Conservation (phyloP, 306 rosid genomes). For the Fragaria ananassa region DNA sequence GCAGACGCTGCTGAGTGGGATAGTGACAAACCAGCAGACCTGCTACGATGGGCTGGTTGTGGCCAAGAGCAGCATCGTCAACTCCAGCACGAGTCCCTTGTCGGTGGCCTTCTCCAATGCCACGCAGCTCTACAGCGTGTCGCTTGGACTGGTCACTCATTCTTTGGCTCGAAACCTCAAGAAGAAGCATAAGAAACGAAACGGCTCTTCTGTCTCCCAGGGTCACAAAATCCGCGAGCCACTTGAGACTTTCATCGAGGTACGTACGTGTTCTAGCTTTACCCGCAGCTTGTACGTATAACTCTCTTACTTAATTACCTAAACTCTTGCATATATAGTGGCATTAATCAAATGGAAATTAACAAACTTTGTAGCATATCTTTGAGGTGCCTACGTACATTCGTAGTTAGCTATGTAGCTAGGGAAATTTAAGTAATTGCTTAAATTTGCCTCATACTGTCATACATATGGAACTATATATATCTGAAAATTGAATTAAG, state of each 20-base stretch:
- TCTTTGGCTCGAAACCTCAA: slow-evolving; percentile 39
- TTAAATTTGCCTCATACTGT: too few relatives aligned
- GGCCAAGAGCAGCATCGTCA: slow-evolving; percentile 36
- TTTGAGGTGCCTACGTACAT: too few relatives aligned
- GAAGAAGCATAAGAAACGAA: slow-evolving; percentile 24
- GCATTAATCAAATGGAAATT: too few relatives aligned
- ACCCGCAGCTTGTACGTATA: too few relatives aligned
- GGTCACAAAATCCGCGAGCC: slow-evolving; percentile 39
- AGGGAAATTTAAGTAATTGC: too few relatives aligned
- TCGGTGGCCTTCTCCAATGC: slow-evolving; percentile 39
- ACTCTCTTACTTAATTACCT: too few relatives aligned
- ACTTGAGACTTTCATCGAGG: slow-evolving; percentile 57
- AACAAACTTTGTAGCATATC: too few relatives aligned
- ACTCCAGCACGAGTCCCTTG: slow-evolving; percentile 25
- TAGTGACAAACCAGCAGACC: slow-evolving; percentile 76
- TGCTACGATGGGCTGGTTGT: slow-evolving; percentile 60
- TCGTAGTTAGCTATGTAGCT: too few relatives aligned
- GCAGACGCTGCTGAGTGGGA: slow-evolving; percentile 55
- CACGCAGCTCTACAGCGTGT: slow-evolving; percentile 53
- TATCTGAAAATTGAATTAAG: too few relatives aligned
- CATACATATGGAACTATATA: too few relatives aligned
- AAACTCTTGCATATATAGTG: too few relatives aligned
- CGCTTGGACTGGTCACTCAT: slow-evolving; percentile 58
- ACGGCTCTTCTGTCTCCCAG: neutral
- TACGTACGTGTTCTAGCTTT: slow-evolving; percentile 13